Evolutionary conservation across 2,329 filamentous ascomycete genomes (phyloP).

Genomic region (Phoma herbarum): DNA sequence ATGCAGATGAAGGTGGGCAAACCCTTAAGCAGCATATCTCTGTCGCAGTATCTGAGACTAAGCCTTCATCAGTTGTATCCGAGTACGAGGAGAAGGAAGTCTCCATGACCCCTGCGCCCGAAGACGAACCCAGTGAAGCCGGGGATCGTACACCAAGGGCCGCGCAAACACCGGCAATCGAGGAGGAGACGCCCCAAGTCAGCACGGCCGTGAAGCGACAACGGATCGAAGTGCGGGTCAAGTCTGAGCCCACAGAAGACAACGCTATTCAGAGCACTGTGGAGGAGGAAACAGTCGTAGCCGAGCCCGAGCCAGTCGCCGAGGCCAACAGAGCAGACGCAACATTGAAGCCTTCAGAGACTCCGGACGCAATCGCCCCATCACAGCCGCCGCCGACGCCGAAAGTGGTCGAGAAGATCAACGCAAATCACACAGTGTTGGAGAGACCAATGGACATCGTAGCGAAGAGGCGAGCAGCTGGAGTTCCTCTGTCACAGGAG

Average conservation of each 20-base stretch:
- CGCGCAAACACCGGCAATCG: slow-evolving; percentile 9
- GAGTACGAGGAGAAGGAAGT: slow-evolving; percentile 46
- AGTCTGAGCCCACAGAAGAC: slow-evolving; percentile 57
- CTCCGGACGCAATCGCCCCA: slow-evolving; percentile 28
- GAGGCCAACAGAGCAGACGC: slow-evolving; percentile 32
- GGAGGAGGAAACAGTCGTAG: slow-evolving; percentile 61
- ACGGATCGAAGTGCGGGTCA: slow-evolving; percentile 9
- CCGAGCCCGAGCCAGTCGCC: slow-evolving; percentile 14
- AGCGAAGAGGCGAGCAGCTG: slow-evolving; percentile 79
- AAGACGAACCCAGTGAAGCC: slow-evolving; percentile 11
- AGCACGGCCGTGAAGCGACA: slow-evolving; percentile 62
- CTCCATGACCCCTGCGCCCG: slow-evolving; percentile 12
- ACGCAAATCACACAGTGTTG: slow-evolving; percentile 77
- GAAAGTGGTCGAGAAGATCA: slow-evolving; percentile 71
- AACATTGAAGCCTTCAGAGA: slow-evolving; percentile 15
- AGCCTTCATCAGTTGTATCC: slow-evolving; percentile 63
- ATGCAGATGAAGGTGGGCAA: slow-evolving; percentile 52
- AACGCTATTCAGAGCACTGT: slow-evolving; percentile 67
- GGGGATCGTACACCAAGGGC: slow-evolving; percentile 15
- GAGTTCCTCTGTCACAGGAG: slow-evolving; percentile 70
- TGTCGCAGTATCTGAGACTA: slow-evolving; percentile 65
- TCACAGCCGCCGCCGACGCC: slow-evolving; percentile 50
- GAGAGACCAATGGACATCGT: slow-evolving; percentile 95
- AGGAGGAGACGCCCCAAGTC: slow-evolving; percentile 10
- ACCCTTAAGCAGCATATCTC: slow-evolving; percentile 62